Base-by-base conservation (phyloP, 345 rosid species). In the Hibiscus trionum region DNA sequence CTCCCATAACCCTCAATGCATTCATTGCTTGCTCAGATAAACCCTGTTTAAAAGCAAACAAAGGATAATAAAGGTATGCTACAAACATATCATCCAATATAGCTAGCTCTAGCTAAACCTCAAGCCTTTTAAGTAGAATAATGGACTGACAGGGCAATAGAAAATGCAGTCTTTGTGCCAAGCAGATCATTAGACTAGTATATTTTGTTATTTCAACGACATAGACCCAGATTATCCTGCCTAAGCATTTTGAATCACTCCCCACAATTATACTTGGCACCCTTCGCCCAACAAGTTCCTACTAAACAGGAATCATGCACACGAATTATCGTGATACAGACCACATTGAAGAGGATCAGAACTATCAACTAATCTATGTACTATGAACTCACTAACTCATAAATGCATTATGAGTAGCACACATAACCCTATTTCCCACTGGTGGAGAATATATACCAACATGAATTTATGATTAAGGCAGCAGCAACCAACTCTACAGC, bases 11-110 rank as follows among this genome's bases (percentile, higher is more conserved):
- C 85, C 84, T 86, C 80, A 90, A 92, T 71, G 97, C 93, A 83
- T 90, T 88, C 69, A 92, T 78, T 55, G 99, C 99, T 71, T 86
- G 81, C 76, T 92, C 99, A 27, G 99, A 90, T 77, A 95, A 82
- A 79, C 99, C 99, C 99, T 95, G 86, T n/a, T 58, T 71, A 11
- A 46, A 73, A 63, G 75, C 7, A 33, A 52, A 75, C 27, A 19
- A 39, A 37, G 65, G 26, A 58, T 70, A 17, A 27, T 58, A 35
- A 58, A 67, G 53, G 11, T 61, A 58, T 29, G 58, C 66, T 29
- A 44, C 10, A 29, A 11, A 60, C 31, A 68, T 58, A 11, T 60
- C 37, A 61, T 58, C 52, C 46, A 50, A 17, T 39, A 61, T 31
- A 8, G 52, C 61, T 8, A 39, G 52, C 56, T 5, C 9, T 4